Base-by-base conservation (phyloP, 345 rosid genomes). In the Populus ilicifolia region DNA sequence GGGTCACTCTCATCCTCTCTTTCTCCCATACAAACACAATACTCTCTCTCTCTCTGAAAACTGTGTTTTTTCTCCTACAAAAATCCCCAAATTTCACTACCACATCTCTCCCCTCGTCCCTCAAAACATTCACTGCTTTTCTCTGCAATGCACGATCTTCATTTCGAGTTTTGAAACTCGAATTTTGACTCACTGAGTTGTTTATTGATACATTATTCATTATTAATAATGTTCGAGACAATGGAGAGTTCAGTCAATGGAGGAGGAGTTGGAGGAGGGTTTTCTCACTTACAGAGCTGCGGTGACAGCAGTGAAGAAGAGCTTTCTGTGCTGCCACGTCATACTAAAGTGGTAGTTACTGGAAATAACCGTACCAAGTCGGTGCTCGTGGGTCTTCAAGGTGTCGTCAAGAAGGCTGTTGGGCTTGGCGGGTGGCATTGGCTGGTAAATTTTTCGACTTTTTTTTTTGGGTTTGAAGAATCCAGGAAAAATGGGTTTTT, bases 401-500 rank as follows among this genome's bases (percentile, higher is more conserved):
- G 98, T 11, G 98, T 94, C 2, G 98, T 94, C 67, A 93, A 94
- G 85, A 94, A 94, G 83, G 98, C 98, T 35, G 97, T 94, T 73
- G 97, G 98, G 4, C 93, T 90, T 69, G 98, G 98, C 54, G 98
- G 98, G 13, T 94, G 98, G 97, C 97, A 94, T 88, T 94, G 98
- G 98, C 97, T 94, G 91, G 98, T 94, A 75, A 84, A 35, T 80
- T 7, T 64, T 68, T 16, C 80, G 18, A 27, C 2, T 63, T 17
- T 10, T 41, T 3, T 46, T 30, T 78, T 35, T 75, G 66, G 43
- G 25, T 52, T 70, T 70, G 52, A 29, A 1, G 17, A 46, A 8
- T n/a, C 27, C 0, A 10, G 75, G 43, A 43, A 73, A 64, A 76
- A 64, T 64, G 78, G 54, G 72, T 54, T 72, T 56, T 67, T 38